Evolutionary conservation across 202 grass and related monocot genomes (phyloP), one percentile per base, ranked within the genome.

Genomic region (Digitaria exilis): DNA sequence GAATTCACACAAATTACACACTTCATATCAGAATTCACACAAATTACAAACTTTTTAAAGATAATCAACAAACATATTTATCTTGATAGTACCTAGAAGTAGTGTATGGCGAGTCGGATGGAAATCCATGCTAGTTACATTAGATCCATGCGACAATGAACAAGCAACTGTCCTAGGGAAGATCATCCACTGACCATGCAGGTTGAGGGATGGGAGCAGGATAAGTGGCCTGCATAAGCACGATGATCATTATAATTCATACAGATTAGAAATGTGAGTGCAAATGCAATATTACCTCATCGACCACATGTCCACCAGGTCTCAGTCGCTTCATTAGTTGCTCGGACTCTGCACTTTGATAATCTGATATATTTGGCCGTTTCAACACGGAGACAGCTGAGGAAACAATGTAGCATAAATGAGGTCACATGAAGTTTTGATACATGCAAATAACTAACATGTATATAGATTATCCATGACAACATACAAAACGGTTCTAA

Each of bases 41-140:
- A n/a, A n/a, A n/a, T n/a, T n/a, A n/a, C n/a, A n/a, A n/a, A n/a
- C n/a, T 24, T 19, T 52, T 57, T 54, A 56, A 60, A 75, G 9
- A 51, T 77, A 54, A 24, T 79, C 17, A 69, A 84, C 39, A 59
- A 87, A 31, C 64, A 71, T 64, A 80, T 26, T 58, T 54, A 52
- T 21, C 73, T 74, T 65, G 13, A 84, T 58, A 32, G 1, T 91
- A 98, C 95, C 92, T 86, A 98, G 87, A 80, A 98, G 88, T 73
- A 95, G 76, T 77, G 95, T 95, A 71, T 95, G 86, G 31, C 86
- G 92, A 48, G 87, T 83, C n/a, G 92, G 95, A 85, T 98, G 95
- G 75, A 98, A 98, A 79, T 98, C 95, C 95, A 98, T 93, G 88
- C 88, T 93, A 79, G 88, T 98, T 49, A 95, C 92, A 88, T 62